Percentiles rank a stretch among this genome's conserved stretches.
Conservation (phyloP, 148 eudicot genomes). For the Arbutus unedo region DNA sequence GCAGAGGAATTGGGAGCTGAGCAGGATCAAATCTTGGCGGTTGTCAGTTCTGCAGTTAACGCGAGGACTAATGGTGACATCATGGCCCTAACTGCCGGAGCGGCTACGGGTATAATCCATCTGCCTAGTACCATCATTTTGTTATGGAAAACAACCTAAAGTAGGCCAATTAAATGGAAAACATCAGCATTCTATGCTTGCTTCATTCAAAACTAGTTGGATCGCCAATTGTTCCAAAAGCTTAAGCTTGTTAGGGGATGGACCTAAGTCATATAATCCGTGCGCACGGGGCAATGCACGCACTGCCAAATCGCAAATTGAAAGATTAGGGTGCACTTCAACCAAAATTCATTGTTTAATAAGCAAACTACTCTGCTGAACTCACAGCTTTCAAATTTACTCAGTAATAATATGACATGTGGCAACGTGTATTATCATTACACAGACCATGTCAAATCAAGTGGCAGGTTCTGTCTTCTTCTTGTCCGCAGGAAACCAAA, state of each 20-base stretch:
- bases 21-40: slow-evolving; percentile 64
- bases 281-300: background rate
- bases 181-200: background rate
- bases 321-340: background rate
- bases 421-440: background rate
- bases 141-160: background rate
- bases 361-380: background rate
- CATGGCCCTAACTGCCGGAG: slow-evolving; percentile 93
- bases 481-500: background rate
- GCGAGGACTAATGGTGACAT: slow-evolving; percentile 84
- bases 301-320: background rate
- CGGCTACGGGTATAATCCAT: slow-evolving; percentile 68
- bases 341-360: background rate
- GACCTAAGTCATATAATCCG: background rate
- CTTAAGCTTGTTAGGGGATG: background rate
- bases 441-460: background rate
- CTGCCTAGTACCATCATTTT: background rate
- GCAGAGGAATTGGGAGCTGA: slow-evolving; percentile 94
- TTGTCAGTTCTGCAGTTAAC: slow-evolving; percentile 68
- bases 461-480: background rate
- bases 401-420: background rate
- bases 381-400: background rate
- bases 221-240: background rate
- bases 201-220: background rate
- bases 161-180: background rate